Conservation (phyloP, 2,329 filamentous ascomycete species). For the Xylaria multiplex region DNA sequence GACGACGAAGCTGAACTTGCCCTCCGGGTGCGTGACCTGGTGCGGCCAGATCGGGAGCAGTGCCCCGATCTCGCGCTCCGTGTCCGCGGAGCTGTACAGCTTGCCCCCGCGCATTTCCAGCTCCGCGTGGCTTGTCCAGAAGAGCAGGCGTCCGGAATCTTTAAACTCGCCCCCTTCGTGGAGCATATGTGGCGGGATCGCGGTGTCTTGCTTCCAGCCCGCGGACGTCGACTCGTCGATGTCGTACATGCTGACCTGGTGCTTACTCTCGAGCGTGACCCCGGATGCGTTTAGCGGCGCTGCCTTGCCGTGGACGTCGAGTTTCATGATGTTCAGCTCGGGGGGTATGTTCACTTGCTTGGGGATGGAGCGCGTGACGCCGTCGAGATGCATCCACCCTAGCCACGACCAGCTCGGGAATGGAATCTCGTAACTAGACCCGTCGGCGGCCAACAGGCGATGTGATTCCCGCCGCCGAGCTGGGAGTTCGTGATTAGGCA, state of each 20-base stretch:
- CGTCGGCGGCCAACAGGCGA: constrained; percentile 21
- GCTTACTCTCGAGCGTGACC: constrained; percentile 19
- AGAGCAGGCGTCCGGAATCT: constrained; percentile 37
- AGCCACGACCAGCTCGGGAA: constrained; percentile 41
- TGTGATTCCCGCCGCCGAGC: constrained; percentile 31
- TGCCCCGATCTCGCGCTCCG: constrained; percentile 28
- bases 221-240: constrained; percentile 35
- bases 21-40: constrained; percentile 24
- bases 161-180: constrained; percentile 23
- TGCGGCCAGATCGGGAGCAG: constrained; percentile 25
- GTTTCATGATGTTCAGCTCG: constrained; percentile 37
- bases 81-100: constrained; percentile 26
- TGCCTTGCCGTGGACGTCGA: constrained; percentile 35
- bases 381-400: constrained; percentile 33
- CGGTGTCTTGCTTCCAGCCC: constrained; percentile 35
- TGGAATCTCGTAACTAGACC: constrained; percentile 22
- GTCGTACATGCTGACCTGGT: constrained; percentile 32
- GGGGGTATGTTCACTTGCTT: constrained; percentile 31
- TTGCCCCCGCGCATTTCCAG: constrained; percentile 27
- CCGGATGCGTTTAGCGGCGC: constrained; percentile 7
- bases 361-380: constrained; percentile 29
- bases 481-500: constrained; percentile 8
- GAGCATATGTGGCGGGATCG: constrained; percentile 29
- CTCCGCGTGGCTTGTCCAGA: constrained; percentile 38
- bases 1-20: constrained; percentile 36